Evolutionary conservation across 2,329 filamentous ascomycete genomes (phyloP).

Genomic region (Beauveria scarabaeidicola): DNA sequence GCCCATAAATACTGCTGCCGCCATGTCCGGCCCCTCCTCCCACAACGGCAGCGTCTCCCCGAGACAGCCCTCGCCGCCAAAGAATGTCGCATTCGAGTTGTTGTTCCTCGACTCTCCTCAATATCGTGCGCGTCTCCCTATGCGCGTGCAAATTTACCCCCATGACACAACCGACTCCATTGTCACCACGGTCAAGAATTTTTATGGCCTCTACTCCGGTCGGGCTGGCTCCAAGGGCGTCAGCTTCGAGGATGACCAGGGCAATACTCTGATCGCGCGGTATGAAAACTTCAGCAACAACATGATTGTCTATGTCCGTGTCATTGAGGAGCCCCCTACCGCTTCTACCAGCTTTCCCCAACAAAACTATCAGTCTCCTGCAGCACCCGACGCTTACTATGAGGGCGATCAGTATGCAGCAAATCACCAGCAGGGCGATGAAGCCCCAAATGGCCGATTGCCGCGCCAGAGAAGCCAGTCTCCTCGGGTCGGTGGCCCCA

Average conservation of each 20-base stretch:
- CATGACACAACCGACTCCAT: slow-evolving; percentile 98
- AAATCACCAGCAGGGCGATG: slow-evolving; percentile 44
- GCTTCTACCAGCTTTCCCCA: slow-evolving; percentile 30
- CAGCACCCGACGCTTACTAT: slow-evolving; percentile 37
- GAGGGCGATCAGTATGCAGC: slow-evolving; percentile 44
- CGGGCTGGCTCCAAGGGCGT: slow-evolving; percentile 65
- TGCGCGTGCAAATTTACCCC: slow-evolving; percentile 83
- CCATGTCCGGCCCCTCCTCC: slow-evolving; percentile 28
- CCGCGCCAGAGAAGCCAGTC: slow-evolving; percentile 74
- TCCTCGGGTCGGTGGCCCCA: slow-evolving; percentile 56
- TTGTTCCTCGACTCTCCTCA: slow-evolving; percentile 60
- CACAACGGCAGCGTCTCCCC: slow-evolving; percentile 39
- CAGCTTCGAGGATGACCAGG: slow-evolving; percentile 86
- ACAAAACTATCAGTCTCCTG: slow-evolving; percentile 25
- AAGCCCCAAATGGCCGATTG: slow-evolving; percentile 56
- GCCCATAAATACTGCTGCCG: slow-evolving; percentile 29
- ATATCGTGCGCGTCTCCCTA: slow-evolving; percentile 66
- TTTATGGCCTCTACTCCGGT: slow-evolving; percentile 88
- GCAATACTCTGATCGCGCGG: slow-evolving; percentile 84
- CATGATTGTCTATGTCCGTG: slow-evolving; percentile 88
- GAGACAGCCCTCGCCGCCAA: slow-evolving; percentile 43
- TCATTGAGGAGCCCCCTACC: slow-evolving; percentile 56
- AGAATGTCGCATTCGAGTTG: slow-evolving; percentile 73
- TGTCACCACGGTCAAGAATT: slow-evolving; percentile 97
- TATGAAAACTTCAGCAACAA: slow-evolving; percentile 93